A percentile compares a stretch with the other conserved stretches of the same genome.
Evolutionary conservation across 305 asterid genomes (phyloP).

Genomic region (Fraxinus baroniana): DNA sequence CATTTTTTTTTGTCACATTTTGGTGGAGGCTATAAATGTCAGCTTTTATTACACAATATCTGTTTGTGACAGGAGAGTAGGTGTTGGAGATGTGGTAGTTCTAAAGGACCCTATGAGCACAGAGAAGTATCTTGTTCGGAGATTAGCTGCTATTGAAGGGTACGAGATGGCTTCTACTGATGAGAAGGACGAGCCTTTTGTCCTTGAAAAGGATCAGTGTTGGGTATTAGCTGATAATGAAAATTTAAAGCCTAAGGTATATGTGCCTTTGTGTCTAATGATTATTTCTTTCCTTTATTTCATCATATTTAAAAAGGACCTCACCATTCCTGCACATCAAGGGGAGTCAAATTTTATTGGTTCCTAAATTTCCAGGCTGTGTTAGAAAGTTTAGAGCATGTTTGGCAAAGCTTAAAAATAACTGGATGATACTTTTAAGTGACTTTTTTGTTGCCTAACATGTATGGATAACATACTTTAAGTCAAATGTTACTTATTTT

Average conservation of each 20-base stretch:
- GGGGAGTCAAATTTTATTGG: neutral
- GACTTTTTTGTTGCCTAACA: neutral
- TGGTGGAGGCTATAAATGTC: neutral
- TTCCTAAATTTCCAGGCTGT: neutral
- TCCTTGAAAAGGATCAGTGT: slow-evolving; percentile 71
- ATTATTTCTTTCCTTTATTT: neutral
- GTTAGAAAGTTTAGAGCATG: neutral
- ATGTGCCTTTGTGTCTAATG: slow-evolving; percentile 2
- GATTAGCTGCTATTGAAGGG: slow-evolving; percentile 84
- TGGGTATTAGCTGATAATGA: slow-evolving; percentile 90
- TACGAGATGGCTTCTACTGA: slow-evolving; percentile 76
- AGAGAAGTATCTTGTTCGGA: slow-evolving; percentile 59
- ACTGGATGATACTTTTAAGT: neutral
- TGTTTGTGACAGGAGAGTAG: slow-evolving; percentile 48
- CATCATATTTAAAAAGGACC: neutral
- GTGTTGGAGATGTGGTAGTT: slow-evolving; percentile 79
- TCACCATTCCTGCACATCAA: neutral
- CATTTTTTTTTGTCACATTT: neutral
- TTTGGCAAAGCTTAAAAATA: neutral
- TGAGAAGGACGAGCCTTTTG: slow-evolving; percentile 68
- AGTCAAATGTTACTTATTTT: neutral
- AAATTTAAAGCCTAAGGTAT: slow-evolving; percentile 65
- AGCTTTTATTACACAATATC: neutral
- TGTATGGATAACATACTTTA: neutral
- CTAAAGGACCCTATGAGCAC: slow-evolving; percentile 62